These are phyloP conservation scores for Stephania cephalantha DNA, from an alignment of 164 flowering plant species.

Conservation along the genomic window DNA sequence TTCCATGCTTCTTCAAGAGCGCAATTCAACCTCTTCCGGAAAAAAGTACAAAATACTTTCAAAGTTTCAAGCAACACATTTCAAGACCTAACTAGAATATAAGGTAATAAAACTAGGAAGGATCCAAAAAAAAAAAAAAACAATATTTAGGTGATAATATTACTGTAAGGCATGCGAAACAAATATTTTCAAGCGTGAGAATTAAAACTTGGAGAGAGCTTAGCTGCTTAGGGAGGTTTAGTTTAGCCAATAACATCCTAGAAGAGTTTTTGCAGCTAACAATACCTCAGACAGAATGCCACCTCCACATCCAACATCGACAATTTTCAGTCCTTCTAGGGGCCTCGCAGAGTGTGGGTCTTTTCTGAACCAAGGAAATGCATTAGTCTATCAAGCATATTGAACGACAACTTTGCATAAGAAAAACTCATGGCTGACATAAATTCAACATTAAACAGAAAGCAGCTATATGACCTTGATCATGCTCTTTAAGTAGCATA, in stretches of 20 bases:
- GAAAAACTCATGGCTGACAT: not conserved
- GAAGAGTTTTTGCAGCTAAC: not conserved
- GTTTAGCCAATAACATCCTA: not conserved
- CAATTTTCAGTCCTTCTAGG: constrained; percentile 74
- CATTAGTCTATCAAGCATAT: constrained; percentile 7
- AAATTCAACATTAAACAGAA: not conserved
- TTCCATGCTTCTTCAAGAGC: not conserved
- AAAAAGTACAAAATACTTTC: too few relatives aligned
- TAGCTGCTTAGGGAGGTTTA: not conserved
- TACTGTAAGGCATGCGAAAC: not conserved
- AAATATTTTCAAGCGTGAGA: not conserved
- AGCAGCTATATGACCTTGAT: not conserved
- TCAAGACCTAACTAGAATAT: too few relatives aligned
- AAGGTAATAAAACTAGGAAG: too few relatives aligned
- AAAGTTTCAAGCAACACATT: too few relatives aligned
- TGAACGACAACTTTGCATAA: not conserved
- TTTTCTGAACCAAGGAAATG: constrained; percentile 42
- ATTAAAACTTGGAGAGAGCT: not conserved
- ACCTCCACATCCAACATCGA: constrained; percentile 98
- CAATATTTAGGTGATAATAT: not conserved
- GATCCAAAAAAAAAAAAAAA: not conserved
- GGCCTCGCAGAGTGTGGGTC: constrained; percentile 69
- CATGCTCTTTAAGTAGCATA: too few relatives aligned
- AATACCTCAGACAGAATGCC: constrained; percentile 94
- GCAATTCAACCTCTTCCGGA: not conserved